Evolutionary conservation across 768 basidiomycete genomes (phyloP).

Genomic region (Russula ochroleuca): DNA sequence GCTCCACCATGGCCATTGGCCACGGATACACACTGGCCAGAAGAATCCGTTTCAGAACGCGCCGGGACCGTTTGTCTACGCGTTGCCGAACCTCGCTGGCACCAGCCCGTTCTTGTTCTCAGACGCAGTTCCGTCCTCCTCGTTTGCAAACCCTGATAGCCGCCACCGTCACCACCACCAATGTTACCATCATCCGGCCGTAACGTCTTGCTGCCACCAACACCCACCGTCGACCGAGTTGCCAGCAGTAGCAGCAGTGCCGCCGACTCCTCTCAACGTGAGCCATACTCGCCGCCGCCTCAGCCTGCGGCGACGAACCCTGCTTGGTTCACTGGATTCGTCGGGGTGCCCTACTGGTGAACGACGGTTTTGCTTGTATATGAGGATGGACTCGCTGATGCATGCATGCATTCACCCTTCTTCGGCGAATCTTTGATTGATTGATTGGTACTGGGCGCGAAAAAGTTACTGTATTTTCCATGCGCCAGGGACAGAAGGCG

Average conservation of each 20-base stretch:
- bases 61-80: slow-evolving; percentile 13
- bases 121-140: not conserved
- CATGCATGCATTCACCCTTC: too few relatives aligned
- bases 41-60: slow-evolving; percentile 20
- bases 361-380: not conserved
- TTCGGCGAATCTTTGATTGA: too few relatives aligned
- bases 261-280: not conserved
- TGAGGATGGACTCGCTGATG: not conserved
- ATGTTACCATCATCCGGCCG: not conserved
- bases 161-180: not conserved
- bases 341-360: not conserved
- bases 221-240: not conserved
- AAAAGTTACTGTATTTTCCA: too few relatives aligned
- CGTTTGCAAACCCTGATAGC: not conserved
- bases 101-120: not conserved
- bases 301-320: too few relatives aligned
- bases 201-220: not conserved
- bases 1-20: not conserved
- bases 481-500: not conserved
- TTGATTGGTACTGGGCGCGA: not conserved
- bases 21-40: not conserved
- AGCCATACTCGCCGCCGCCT: not conserved
- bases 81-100: slow-evolving; percentile 10
- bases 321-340: not conserved
- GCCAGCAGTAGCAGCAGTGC: not conserved